Conservation (phyloP, 2,329 filamentous ascomycete species). For the Cyphellophora europaea region DNA sequence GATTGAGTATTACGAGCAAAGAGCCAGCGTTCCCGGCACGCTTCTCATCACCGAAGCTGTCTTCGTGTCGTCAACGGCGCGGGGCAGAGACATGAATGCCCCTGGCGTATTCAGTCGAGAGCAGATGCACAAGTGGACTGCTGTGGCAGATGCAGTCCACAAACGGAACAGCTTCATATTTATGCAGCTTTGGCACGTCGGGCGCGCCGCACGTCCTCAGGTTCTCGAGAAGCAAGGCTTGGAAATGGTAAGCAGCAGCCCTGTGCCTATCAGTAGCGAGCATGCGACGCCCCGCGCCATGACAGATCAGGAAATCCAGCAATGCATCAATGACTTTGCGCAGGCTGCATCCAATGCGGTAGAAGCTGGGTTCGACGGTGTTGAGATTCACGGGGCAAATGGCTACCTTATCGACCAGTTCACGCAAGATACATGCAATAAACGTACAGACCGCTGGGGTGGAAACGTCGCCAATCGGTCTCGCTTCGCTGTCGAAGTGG, state of each 20-base stretch:
- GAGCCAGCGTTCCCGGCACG: conserved; percentile 25
- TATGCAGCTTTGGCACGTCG: conserved; percentile 32
- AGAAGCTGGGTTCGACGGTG: conserved; percentile 17
- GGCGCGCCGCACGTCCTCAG: conserved; percentile 34
- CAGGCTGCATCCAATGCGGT: conserved; percentile 11
- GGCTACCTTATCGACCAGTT: conserved; percentile 46
- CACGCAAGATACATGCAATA: conserved; percentile 40
- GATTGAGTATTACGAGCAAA: conserved; percentile 32
- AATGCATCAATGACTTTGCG: conserved; percentile 11
- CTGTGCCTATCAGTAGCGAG: background rate
- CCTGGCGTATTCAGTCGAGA: conserved; percentile 14
- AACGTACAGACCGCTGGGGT: conserved; percentile 41
- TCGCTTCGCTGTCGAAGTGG: conserved; percentile 43
- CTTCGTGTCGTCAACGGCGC: conserved; percentile 5
- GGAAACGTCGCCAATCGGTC: conserved; percentile 43
- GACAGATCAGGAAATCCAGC: conserved; percentile 17
- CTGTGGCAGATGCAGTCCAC: conserved; percentile 41
- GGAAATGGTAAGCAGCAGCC: conserved; percentile 1
- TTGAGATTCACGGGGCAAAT: conserved; percentile 35
- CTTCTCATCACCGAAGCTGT: conserved; percentile 23
- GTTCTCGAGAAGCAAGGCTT: background rate
- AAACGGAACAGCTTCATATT: conserved; percentile 39
- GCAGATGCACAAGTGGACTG: conserved; percentile 41
- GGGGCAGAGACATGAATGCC: conserved; percentile 2
- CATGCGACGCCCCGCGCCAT: conserved; percentile 32